A percentile compares a stretch with the other conserved stretches of the same genome.
Evolutionary conservation across 768 basidiomycete genomes (phyloP).

Genomic region (button mushroom (Agaricus bisporus)): DNA sequence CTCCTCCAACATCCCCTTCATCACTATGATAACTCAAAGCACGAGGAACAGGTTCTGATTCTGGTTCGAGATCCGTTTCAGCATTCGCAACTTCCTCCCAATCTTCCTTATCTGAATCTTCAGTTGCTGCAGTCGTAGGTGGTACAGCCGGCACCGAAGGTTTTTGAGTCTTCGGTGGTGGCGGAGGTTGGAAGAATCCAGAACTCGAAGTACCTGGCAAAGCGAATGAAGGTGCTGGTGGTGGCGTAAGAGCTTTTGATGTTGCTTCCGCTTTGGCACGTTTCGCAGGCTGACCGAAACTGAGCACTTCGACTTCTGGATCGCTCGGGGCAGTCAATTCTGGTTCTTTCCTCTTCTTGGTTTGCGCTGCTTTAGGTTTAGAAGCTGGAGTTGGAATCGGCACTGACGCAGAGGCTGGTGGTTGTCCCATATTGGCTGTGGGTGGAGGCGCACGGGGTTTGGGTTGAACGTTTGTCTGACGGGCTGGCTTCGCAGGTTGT

Average conservation of each 20-base stretch:
- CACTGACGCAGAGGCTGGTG: slow-evolving; percentile 19
- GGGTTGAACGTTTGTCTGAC: slow-evolving; percentile 22
- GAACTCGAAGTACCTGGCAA: slow-evolving; percentile 9
- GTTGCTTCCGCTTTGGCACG: slow-evolving; percentile 1
- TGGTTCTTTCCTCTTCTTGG: slow-evolving; percentile 6
- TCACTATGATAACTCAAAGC: slow-evolving; percentile 9
- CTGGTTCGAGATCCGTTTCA: background rate
- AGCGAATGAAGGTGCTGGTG: slow-evolving; percentile 4
- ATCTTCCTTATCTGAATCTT: slow-evolving; percentile 13
- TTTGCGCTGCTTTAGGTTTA: background rate
- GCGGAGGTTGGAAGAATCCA: slow-evolving; percentile 6
- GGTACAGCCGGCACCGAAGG: background rate
- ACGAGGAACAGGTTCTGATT: background rate
- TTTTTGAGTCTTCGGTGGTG: background rate
- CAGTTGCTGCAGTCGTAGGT: background rate
- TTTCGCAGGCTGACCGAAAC: slow-evolving; percentile 8
- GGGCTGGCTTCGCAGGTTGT: slow-evolving; percentile 22
- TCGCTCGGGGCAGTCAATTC: background rate
- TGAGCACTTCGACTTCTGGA: slow-evolving; percentile 2
- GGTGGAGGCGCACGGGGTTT: slow-evolving; percentile 12
- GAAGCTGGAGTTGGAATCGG: slow-evolving; percentile 28
- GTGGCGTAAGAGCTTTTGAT: background rate
- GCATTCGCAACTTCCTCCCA: slow-evolving; percentile 14
- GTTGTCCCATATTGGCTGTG: slow-evolving; percentile 14
- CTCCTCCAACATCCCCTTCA: slow-evolving; percentile 3